phyloP scores from a whole-genome alignment of 495 filamentous ascomycete genomes.

The Penicillium herquei region DNA sequence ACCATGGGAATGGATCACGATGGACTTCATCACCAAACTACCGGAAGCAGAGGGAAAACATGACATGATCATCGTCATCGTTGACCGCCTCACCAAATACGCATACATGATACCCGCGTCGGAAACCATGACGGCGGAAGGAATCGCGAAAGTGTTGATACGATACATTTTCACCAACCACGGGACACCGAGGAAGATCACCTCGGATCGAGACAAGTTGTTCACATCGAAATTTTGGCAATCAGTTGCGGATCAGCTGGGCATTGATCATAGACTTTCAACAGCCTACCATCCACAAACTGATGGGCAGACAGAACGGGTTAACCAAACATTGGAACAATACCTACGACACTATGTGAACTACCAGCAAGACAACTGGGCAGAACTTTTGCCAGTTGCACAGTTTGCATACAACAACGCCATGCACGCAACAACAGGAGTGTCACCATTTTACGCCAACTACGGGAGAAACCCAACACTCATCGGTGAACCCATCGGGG shows the following conservation, averaged over 20 bases:
- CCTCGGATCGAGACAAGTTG: neutral
- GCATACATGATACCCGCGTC: too few species aligned
- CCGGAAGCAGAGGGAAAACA: neutral
- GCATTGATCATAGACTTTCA: conserved; percentile 11
- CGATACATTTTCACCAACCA: neutral
- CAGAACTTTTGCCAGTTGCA: conserved; percentile 16
- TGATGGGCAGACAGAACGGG: conserved; percentile 26
- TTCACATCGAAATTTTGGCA: neutral
- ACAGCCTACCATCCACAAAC: conserved; percentile 29
- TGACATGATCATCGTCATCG: conserved; percentile 9
- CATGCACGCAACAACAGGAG: neutral
- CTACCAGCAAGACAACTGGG: conserved; percentile 32
- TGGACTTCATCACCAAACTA: conserved; percentile 21
- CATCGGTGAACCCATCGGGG: neutral
- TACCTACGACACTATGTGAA: conserved; percentile 23
- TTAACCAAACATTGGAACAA: conserved; percentile 21
- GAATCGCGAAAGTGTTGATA: too few species aligned
- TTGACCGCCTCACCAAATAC: too few species aligned
- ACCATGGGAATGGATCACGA: conserved; percentile 17
- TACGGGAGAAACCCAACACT: conserved; percentile 6
- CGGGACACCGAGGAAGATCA: neutral
- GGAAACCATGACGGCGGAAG: too few species aligned
- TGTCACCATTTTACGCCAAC: conserved; percentile 20
- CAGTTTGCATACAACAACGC: conserved; percentile 28
- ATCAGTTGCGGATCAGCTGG: neutral